phyloP scores from a whole-genome alignment of 345 rosid species.

The Salix caprea region DNA sequence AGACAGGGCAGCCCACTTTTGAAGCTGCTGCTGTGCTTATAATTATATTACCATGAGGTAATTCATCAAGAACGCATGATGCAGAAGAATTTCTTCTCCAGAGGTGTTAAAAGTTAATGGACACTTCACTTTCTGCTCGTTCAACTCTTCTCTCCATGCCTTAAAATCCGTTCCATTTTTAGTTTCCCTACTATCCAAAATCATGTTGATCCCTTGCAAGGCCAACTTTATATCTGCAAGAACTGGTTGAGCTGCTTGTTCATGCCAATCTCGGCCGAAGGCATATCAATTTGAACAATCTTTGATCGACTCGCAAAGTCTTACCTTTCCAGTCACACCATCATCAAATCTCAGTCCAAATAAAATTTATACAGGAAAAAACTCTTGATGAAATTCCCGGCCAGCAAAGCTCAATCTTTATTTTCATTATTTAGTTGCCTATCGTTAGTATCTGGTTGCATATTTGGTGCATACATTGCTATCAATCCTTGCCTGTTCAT shows the following conservation, averaged over 20 bases:
- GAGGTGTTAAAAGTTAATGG: slow-evolving; percentile 73
- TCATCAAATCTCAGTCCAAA: slow-evolving; percentile 96
- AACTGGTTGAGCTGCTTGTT: slow-evolving; percentile 89
- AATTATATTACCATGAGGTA: slow-evolving; percentile 72
- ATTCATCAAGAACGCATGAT: slow-evolving; percentile 83
- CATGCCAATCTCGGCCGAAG: slow-evolving; percentile 92
- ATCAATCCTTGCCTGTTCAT: too few species aligned
- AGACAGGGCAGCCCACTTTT: slow-evolving; percentile 98
- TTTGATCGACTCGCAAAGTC: slow-evolving; percentile 83
- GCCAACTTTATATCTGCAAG: slow-evolving; percentile 84
- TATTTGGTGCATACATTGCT: too few species aligned
- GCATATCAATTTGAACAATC: slow-evolving; percentile 91
- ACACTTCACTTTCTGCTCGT: slow-evolving; percentile 57
- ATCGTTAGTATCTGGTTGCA: too few species aligned
- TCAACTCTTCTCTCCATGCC: slow-evolving; percentile 68
- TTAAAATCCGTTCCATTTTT: slow-evolving; percentile 52
- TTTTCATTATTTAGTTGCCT: too few species aligned
- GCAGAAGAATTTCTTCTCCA: slow-evolving; percentile 86
- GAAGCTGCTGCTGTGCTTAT: slow-evolving; percentile 92
- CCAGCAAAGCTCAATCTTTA: too few species aligned
- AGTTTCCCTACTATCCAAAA: slow-evolving; percentile 47
- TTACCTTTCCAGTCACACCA: slow-evolving; percentile 89
- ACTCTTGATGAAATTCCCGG: too few species aligned
- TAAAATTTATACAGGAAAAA: too few species aligned
- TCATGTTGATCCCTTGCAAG: slow-evolving; percentile 57